A percentile compares a stretch with the other conserved stretches of the same genome.
Conservation (phyloP, 2,329 filamentous ascomycete genomes). For the Pseudogymnoascus sp. region DNA sequence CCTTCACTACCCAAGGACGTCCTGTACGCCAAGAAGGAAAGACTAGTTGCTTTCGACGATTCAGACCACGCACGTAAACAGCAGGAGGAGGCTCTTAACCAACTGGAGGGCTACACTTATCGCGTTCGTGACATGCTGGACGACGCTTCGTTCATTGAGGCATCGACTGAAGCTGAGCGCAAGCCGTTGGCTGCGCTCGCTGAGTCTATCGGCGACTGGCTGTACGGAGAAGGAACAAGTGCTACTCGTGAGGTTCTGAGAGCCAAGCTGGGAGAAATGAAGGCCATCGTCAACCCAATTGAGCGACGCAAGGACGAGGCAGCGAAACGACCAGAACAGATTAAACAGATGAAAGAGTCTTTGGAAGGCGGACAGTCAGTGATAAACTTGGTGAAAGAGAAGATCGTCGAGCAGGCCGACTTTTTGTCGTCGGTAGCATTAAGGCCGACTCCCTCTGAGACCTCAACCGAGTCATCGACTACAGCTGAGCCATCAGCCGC, state of each 20-base stretch:
- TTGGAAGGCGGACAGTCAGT: slow-evolving; percentile 66
- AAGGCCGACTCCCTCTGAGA: slow-evolving; percentile 38
- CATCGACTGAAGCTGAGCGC: slow-evolving; percentile 63
- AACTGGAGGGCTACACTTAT: slow-evolving; percentile 91
- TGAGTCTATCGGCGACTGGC: slow-evolving; percentile 72
- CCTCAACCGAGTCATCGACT: slow-evolving; percentile 37
- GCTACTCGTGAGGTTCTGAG: slow-evolving; percentile 69
- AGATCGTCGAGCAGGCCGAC: slow-evolving; percentile 47
- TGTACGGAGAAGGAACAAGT: slow-evolving; percentile 75
- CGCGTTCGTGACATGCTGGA: slow-evolving; percentile 75
- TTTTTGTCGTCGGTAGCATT: slow-evolving; percentile 20
- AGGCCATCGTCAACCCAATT: slow-evolving; percentile 70
- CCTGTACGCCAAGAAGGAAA: slow-evolving; percentile 39
- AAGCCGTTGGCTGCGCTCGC: slow-evolving; percentile 59
- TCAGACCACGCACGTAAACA: slow-evolving; percentile 71
- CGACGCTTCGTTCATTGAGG: slow-evolving; percentile 63
- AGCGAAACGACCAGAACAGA: slow-evolving; percentile 58
- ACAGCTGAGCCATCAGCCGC: slow-evolving; percentile 36
- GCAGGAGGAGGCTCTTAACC: slow-evolving; percentile 83
- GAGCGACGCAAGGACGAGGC: slow-evolving; percentile 68
- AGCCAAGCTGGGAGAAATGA: slow-evolving; percentile 66
- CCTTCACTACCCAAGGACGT: slow-evolving; percentile 24
- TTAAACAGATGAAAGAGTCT: slow-evolving; percentile 61
- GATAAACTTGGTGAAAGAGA: slow-evolving; percentile 58
- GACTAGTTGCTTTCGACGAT: slow-evolving; percentile 74